Base-by-base conservation (phyloP, 208 protist species). In the Polymyxa betae region DNA sequence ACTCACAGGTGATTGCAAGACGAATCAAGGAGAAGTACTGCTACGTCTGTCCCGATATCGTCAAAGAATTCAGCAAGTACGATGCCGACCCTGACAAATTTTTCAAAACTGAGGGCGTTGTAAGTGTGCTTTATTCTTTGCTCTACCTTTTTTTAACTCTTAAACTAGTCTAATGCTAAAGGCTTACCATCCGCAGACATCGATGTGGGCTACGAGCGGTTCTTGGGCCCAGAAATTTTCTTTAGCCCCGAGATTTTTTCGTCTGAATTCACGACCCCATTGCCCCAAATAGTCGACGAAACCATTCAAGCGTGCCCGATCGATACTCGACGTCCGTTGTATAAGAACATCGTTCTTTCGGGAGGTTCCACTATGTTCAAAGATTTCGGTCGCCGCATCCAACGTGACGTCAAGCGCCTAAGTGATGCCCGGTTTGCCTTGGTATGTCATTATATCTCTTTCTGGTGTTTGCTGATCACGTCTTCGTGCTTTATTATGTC, bases 221-320 rank as follows among this genome's bases (percentile, higher is more conserved):
- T 99, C 93, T 93, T 99, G 0, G 98, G 95, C 20, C 97, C 98
- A 45, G 98, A 99, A 94, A 92, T 98, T 29, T 98, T 99, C 93
- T 99, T 99, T 94, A 97, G 97, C 91, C 98, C 98, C 24, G 97
- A 98, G 91, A 98, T 99, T 91, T 97, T 97, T 94, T 93, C 90
- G 35, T 92, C 92, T n/a, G 94, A 98, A 24, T 98, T 96, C 90
- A 94, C 95, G 0, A 96, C 91, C 29, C 96, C 97, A 60, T 94
- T 98, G n/a, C 97, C 98, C 29, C 93, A 96, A 20, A 92, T 98
- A 5, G 89, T 99, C 44, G 97, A 99, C 91, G 90, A 94, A 38
- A 93, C 94, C 5, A 96, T 99, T 52, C 98, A 97, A 95, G 89
- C 92, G 32, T 98, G 96, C 77, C 98, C 98, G 68, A 99, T 99